phyloP scores from a whole-genome alignment of 257 asterid genomes.

The Parsonsia alboflavescens region DNA sequence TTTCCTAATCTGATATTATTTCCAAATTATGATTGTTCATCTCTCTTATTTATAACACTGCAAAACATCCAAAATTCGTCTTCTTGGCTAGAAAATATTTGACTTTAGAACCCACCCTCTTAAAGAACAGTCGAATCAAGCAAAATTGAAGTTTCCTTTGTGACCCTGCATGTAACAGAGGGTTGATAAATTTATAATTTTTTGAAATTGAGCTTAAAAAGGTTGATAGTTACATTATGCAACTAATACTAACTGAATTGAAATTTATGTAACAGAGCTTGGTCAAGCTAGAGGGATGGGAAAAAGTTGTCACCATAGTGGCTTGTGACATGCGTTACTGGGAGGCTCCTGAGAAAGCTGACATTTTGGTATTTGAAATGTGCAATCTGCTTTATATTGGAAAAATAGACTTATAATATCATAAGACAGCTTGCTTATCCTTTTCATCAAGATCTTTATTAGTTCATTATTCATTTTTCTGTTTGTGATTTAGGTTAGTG shows the following conservation, averaged over 20 bases:
- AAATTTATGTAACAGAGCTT: conserved; percentile 56
- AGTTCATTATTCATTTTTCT: conserved; percentile 7
- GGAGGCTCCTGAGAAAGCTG: conserved; percentile 97
- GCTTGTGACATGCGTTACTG: conserved; percentile 95
- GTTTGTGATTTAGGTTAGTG: conserved; percentile 67
- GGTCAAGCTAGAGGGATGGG: conserved; percentile 97
- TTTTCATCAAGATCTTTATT: conserved; percentile 4
- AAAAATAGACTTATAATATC: conserved; percentile 1
- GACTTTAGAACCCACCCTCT: background rate
- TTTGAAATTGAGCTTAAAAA: background rate
- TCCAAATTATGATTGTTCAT: no score
- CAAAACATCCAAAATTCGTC: background rate
- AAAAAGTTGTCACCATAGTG: conserved; percentile 63
- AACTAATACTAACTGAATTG: background rate
- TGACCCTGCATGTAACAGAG: background rate
- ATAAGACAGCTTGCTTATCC: no score
- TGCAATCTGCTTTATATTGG: conserved; percentile 1
- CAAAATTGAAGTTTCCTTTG: background rate
- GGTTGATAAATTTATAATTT: background rate
- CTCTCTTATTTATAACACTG: no score
- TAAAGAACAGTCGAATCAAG: background rate
- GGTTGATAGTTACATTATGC: background rate
- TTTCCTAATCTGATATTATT: background rate
- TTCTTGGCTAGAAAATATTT: background rate
- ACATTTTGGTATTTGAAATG: conserved; percentile 67